Percentiles rank a stretch among this genome's conserved stretches.
Conservation (phyloP, 106 monocot genomes). For the Narthecium ossifragum region DNA sequence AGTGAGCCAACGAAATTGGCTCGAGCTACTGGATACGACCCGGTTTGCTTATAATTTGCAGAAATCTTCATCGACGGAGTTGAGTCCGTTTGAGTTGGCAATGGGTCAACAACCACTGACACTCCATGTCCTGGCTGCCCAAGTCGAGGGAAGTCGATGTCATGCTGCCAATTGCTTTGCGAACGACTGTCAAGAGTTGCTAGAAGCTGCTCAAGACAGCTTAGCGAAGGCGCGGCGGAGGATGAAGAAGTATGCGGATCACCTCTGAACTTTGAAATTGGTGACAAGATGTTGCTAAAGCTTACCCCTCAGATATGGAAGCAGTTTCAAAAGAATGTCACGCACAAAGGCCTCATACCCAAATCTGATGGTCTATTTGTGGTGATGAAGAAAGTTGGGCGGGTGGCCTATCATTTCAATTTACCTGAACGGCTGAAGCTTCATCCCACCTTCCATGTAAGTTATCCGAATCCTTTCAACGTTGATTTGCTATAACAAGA, state of each 20-base stretch:
- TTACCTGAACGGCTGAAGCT: neutral
- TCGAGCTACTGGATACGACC: neutral
- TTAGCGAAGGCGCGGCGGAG: neutral
- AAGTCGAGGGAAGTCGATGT: too few relatives aligned
- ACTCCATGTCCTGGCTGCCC: too few relatives aligned
- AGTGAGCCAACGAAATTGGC: neutral
- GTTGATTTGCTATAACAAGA: neutral
- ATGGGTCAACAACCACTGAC: neutral
- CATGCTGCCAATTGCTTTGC: neutral
- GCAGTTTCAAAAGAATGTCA: neutral
- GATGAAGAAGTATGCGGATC: neutral
- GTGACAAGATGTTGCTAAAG: neutral
- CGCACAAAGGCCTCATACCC: neutral
- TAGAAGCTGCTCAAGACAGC: neutral
- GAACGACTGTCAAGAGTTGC: neutral
- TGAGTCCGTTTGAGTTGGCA: neutral
- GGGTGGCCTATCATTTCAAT: neutral
- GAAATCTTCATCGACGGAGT: neutral
- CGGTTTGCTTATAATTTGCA: slow-evolving; percentile 7
- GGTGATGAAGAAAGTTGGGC: neutral
- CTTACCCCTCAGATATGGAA: slow-evolving; percentile 2
- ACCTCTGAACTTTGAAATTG: neutral
- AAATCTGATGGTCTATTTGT: neutral
- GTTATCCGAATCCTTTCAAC: neutral
- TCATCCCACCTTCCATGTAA: slow-evolving; percentile 2